A percentile compares a stretch with the other conserved stretches of the same genome.
phyloP scores from a whole-genome alignment of 2,329 filamentous ascomycete genomes.

The Trichoderma koningii region DNA sequence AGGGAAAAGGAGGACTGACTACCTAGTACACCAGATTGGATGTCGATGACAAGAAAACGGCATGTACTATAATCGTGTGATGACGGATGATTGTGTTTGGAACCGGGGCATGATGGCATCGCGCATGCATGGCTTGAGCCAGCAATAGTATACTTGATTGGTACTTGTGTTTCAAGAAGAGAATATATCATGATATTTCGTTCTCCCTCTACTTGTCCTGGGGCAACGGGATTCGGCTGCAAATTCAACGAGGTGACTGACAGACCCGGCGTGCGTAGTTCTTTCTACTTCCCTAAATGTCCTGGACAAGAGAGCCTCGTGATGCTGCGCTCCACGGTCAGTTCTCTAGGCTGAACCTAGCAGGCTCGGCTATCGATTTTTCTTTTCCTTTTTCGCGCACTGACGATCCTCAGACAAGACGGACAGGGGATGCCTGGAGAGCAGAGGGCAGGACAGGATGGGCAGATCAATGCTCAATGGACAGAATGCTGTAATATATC shows the following conservation, averaged over 20 bases:
- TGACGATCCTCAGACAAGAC: background rate
- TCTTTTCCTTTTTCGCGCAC: background rate
- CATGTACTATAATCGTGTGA: constrained; percentile 4
- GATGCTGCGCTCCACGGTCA: background rate
- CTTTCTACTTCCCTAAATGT: too few relatives aligned
- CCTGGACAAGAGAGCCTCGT: background rate
- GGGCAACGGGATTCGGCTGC: too few relatives aligned
- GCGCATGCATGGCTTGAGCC: background rate
- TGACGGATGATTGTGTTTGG: background rate
- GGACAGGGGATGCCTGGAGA: background rate
- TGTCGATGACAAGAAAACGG: background rate
- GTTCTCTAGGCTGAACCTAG: background rate
- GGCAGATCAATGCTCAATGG: background rate
- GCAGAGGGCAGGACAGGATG: background rate
- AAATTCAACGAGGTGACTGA: too few relatives aligned
- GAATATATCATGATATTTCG: too few relatives aligned
- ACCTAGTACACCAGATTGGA: background rate
- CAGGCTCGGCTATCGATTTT: background rate
- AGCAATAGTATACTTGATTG: too few relatives aligned
- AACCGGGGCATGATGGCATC: background rate
- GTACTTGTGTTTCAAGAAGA: too few relatives aligned
- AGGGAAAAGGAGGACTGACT: background rate
- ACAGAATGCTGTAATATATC: background rate
- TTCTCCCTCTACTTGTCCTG: too few relatives aligned
- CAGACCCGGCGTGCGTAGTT: too few relatives aligned